phyloP scores from a whole-genome alignment of 179 eudicot genomes.

The Heliamphora pulchella region DNA sequence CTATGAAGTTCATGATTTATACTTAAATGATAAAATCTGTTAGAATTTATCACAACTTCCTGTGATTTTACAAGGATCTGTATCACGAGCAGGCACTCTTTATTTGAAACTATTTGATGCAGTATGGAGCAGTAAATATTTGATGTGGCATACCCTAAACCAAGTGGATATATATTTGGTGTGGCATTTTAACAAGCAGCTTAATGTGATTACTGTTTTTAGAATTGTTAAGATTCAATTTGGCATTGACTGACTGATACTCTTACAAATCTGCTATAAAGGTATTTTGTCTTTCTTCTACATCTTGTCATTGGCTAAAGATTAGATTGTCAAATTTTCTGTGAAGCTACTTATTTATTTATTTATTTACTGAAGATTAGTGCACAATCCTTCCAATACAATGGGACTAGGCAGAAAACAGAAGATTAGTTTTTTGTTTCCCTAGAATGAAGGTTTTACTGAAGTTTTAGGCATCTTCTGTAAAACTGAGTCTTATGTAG shows the following conservation, averaged over 20 bases:
- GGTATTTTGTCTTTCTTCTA: not conserved
- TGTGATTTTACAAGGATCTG: not conserved
- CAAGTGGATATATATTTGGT: not conserved
- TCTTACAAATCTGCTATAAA: not conserved
- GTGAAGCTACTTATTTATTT: not conserved
- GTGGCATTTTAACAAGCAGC: not conserved
- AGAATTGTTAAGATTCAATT: not conserved
- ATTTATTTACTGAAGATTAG: too few species aligned
- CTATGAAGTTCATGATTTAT: conserved; percentile 7
- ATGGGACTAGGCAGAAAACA: not conserved
- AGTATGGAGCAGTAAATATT: not conserved
- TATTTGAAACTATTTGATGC: not conserved
- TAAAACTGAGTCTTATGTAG: not conserved
- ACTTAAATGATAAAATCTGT: not conserved
- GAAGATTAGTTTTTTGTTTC: not conserved
- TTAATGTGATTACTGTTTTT: not conserved
- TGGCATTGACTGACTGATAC: not conserved
- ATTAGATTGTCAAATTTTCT: not conserved
- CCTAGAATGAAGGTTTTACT: too few species aligned
- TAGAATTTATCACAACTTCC: not conserved
- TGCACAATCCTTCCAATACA: not conserved
- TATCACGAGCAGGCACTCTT: not conserved
- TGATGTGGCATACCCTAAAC: not conserved
- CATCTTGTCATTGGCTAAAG: not conserved
- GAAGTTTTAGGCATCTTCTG: not conserved